Evolutionary conservation across 805 yeast genomes (phyloP).

Genomic region (Pichia manshurica): DNA sequence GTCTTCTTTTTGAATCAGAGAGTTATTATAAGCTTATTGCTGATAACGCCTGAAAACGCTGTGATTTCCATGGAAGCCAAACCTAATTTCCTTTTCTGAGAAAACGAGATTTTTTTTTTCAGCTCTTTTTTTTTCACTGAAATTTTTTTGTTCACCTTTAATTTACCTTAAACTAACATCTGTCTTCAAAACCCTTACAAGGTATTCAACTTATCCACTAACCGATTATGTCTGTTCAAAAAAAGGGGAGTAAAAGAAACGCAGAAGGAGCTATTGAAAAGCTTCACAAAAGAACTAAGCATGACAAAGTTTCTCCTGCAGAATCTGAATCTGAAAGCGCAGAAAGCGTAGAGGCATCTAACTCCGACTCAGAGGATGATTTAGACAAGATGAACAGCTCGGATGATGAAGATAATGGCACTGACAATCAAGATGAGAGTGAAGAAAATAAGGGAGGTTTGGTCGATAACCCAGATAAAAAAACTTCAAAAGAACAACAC

Average conservation of each 20-base stretch:
- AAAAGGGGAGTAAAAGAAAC: constrained; percentile 20
- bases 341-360: constrained; percentile 10
- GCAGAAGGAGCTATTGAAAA: constrained; percentile 12
- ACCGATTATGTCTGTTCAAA: constrained; percentile 17
- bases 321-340: constrained; percentile 14
- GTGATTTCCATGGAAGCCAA: background rate
- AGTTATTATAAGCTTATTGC: too few species aligned
- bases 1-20: too few species aligned
- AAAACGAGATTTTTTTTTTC: background rate
- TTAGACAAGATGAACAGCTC: constrained; percentile 21
- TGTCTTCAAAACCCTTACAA: too few species aligned
- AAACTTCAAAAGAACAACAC: constrained; percentile 60
- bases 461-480: constrained; percentile 32
- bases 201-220: background rate
- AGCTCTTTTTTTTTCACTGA: constrained; percentile 1
- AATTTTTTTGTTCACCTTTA: constrained; percentile 2
- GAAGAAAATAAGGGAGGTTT: constrained; percentile 20
- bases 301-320: constrained; percentile 19
- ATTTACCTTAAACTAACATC: too few species aligned
- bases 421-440: constrained; percentile 28
- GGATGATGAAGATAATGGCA: constrained; percentile 24
- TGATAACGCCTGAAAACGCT: background rate
- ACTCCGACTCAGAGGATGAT: constrained; percentile 24
- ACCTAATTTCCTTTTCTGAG: background rate
- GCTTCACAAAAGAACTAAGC: constrained; percentile 24